Evolutionary conservation across 2,329 filamentous ascomycete genomes (phyloP).

Genomic region (Xylaria sp.): DNA sequence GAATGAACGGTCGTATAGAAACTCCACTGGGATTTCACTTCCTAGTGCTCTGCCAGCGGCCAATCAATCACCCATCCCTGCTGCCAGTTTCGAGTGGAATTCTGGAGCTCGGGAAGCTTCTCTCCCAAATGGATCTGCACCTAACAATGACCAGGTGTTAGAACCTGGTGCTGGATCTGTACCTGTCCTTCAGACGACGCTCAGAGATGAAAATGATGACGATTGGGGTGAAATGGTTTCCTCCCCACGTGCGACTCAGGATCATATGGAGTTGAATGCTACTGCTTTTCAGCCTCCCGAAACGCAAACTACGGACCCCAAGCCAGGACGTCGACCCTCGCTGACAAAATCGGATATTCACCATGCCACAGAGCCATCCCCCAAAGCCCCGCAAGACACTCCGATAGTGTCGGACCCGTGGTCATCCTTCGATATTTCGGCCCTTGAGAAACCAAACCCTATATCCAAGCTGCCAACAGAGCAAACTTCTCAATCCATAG

Average conservation of each 20-base stretch:
- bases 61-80: not conserved
- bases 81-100: conserved; percentile 36
- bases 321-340: not conserved
- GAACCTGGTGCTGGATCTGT: not conserved
- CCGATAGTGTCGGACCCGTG: not conserved
- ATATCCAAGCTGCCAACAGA: conserved; percentile 12
- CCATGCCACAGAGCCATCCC: not conserved
- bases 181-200: not conserved
- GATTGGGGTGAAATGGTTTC: conserved; percentile 68
- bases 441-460: conserved; percentile 29
- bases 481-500: conserved; percentile 20
- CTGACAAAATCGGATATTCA: not conserved
- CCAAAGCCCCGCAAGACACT: not conserved
- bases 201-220: conserved; percentile 52
- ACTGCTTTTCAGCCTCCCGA: not conserved
- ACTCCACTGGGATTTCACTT: conserved; percentile 31
- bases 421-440: conserved; percentile 31
- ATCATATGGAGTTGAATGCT: conserved; percentile 1
- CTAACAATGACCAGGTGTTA: not conserved
- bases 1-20: conserved; percentile 22
- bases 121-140: not conserved
- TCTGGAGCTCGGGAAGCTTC: conserved; percentile 21
- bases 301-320: not conserved
- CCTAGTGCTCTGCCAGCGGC: not conserved
- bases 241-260: conserved; percentile 41